Base-by-base conservation (phyloP, 2,329 filamentous ascomycete species). In the Mycogone perniciosa region DNA sequence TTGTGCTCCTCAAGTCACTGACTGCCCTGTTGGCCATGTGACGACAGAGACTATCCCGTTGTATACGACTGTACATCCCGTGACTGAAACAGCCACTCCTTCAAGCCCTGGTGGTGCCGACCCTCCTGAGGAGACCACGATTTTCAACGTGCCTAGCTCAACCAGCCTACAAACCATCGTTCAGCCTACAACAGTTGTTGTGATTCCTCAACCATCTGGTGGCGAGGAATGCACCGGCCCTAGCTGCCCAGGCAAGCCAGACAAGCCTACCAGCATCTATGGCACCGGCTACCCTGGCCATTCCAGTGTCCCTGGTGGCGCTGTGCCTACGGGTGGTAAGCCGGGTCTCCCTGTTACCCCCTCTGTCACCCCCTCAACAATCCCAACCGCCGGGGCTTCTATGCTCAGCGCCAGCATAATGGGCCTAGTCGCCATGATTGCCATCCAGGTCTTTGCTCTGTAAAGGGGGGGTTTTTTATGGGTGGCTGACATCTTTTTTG, bases 311-410 rank as follows among this genome's bases (percentile, higher is more conserved):
- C 48, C 56, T 34, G 50, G 44, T 34, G 34, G 26, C 35, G 46
- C 53, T 37, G 47, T 54, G 29, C 59, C 64, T 47, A 56, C 57
- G 50, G 51, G 44, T 39, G 48, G 50, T 51, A 48, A 43, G 51
- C 50, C 52, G 34, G 37, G 41, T 33, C 39, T 47, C 20, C 48
- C 51, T 5, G 44, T 47, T 42, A 49, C 43, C 5, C 49, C 54
- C 26, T 55, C 56, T 11, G n/a, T 54, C 7, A 26, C 44, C n/a
- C 61, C 65, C 50, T 61, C 62, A 58, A 60, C 64, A 45, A 67
- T 70, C 57, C 67, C 72, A 57, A 75, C 74, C 26, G 76, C 72
- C 54, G 77, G 76, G 61, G 77, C 76, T 52, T 65, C 65, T 20
- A 57, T 54, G 11, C 40, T 66, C 39, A 54, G 53, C 4, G 53